A percentile compares a stretch with the other conserved stretches of the same genome.
Conservation (phyloP, 495 filamentous ascomycete species). For the Penicillium paradoxum region DNA sequence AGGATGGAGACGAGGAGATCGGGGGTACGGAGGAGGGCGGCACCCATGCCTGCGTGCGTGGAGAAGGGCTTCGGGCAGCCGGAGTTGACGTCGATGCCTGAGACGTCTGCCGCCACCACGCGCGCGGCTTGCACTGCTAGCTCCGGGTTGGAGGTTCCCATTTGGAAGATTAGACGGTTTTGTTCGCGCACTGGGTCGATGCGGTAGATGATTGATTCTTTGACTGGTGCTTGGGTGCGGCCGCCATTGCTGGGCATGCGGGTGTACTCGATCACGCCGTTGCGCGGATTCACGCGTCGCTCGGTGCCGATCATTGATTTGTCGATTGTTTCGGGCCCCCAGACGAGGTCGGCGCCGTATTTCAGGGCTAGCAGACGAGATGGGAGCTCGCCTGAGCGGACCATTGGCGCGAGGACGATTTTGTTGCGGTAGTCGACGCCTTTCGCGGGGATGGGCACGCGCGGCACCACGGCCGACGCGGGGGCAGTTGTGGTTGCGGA, state of each 20-base stretch:
- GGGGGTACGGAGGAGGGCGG: constrained; percentile 76
- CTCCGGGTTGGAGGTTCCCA: constrained; percentile 77
- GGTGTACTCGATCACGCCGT: constrained; percentile 76
- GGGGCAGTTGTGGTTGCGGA: constrained; percentile 1
- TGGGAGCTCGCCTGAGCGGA: constrained; percentile 89
- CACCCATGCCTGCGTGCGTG: constrained; percentile 89
- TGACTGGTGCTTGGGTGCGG: constrained; percentile 40
- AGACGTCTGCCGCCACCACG: constrained; percentile 78
- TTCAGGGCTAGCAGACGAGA: constrained; percentile 80
- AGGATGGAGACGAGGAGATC: constrained; percentile 80
- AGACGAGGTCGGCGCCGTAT: constrained; percentile 95
- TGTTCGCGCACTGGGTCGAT: constrained; percentile 72
- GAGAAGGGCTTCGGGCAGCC: constrained; percentile 97
- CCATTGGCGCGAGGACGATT: constrained; percentile 95
- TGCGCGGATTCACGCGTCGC: constrained; percentile 67
- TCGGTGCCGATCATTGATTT: constrained; percentile 80
- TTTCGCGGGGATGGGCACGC: constrained; percentile 76
- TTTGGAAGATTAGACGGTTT: constrained; percentile 75
- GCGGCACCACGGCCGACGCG: constrained; percentile 24
- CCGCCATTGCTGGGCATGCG: constrained; percentile 64
- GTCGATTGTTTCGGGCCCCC: constrained; percentile 96
- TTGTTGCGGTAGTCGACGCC: constrained; percentile 93
- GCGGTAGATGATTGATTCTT: constrained; percentile 76
- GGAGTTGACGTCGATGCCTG: constrained; percentile 93
- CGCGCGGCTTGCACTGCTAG: constrained; percentile 77